phyloP scores from a whole-genome alignment of 2,329 filamentous ascomycete genomes.

The Scedosporium dehoogii region DNA sequence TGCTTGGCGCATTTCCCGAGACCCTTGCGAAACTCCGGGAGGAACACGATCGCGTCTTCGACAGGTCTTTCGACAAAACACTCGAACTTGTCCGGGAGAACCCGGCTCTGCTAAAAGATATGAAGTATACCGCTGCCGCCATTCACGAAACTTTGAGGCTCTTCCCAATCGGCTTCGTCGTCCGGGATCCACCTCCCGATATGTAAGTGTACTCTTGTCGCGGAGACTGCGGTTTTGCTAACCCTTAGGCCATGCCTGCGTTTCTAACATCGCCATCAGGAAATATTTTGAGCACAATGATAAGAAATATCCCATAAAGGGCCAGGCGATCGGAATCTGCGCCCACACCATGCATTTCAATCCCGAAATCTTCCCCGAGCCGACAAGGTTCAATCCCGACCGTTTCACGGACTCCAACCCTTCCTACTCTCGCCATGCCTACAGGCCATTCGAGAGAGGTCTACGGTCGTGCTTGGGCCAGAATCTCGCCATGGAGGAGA shows the following conservation, averaged over 20 bases:
- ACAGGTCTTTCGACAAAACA: constrained; percentile 13
- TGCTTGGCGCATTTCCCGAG: constrained; percentile 14
- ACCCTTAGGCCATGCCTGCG: too few relatives aligned
- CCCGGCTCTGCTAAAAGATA: constrained; percentile 34
- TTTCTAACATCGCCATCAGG: background rate
- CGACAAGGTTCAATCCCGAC: constrained; percentile 29
- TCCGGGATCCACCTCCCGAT: constrained; percentile 21
- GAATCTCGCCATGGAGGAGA: constrained; percentile 23
- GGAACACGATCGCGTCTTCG: constrained; percentile 20
- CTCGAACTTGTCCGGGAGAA: constrained; percentile 25
- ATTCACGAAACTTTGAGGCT: constrained; percentile 45
- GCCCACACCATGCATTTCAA: constrained; percentile 18
- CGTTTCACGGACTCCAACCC: constrained; percentile 22
- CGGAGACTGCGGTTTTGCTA: too few relatives aligned
- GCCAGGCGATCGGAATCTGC: constrained; percentile 14
- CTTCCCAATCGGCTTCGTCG: constrained; percentile 35
- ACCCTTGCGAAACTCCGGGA: constrained; percentile 15
- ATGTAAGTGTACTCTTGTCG: background rate
- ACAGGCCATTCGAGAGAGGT: constrained; percentile 26
- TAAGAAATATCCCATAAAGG: constrained; percentile 24
- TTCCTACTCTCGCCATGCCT: constrained; percentile 8
- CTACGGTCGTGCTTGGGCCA: constrained; percentile 25
- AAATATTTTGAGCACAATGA: constrained; percentile 27
- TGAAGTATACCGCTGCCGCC: constrained; percentile 42
- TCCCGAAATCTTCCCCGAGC: constrained; percentile 25